Base-by-base conservation (phyloP, 2,329 filamentous ascomycete species). In the Hymenoscyphus linearis region DNA sequence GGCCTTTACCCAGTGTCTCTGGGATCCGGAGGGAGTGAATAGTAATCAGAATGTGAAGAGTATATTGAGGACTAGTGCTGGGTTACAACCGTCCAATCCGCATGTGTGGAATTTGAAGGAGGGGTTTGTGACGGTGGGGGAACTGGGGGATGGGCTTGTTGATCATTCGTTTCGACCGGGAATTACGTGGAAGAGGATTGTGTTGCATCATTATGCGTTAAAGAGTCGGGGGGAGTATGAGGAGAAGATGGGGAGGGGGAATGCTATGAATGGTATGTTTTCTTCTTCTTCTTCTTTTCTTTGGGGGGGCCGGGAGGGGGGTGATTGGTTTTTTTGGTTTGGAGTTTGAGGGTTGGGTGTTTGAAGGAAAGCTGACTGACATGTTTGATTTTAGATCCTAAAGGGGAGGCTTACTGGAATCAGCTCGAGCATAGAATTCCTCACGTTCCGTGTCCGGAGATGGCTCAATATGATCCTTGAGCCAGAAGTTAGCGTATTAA, bases 121-220 rank as follows among this genome's bases (percentile, higher is more conserved):
- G 1, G 69, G 62, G 4, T 58, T 62, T 2, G 55, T 60, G 47
- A 67, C 64, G 10, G 67, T 73, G 4, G 68, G 70, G 47, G 72
- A 73, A 57, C 52, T 69, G 53, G 65, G 66, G 16, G 67, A 71
- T 52, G 16, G 44, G 35, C 52, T 68, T 10, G 62, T 62, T 5
- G 58, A 62, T 14, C 64, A 64, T 37, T 68, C 67, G 2, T 67
- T 62, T 55, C 62, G 71, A 27, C 56, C 58, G 25, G 68, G 70
- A 26, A 69, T 72, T 26, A 72, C 69, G 14, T 69, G 69, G 35
- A 65, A 71, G 50, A 61, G 69, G 27, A 66, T 75, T 54, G 66
- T 66, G 2, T 53, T 75, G 58, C 73, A 74, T 60, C 72, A 74
- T 59, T 75, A 74, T 63, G 70, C 71, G 4, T 58, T 71, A 50